Evolutionary conservation across 495 filamentous ascomycete species (phyloP).

Genomic region (Pyrenula massariospora): DNA sequence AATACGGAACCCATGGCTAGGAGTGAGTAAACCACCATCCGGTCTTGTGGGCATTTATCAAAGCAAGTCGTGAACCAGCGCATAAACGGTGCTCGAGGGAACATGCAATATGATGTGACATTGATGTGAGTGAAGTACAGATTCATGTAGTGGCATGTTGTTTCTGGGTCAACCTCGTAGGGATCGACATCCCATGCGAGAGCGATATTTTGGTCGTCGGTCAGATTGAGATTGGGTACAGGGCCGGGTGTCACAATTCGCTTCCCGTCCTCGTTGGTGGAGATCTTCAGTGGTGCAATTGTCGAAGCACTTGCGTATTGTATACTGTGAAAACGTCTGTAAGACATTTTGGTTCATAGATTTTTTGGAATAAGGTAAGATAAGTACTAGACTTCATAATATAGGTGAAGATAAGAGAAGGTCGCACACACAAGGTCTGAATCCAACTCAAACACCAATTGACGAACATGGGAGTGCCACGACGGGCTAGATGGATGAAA

Average conservation of each 20-base stretch:
- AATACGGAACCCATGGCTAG: conserved; percentile 48
- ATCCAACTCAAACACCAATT: too few species aligned
- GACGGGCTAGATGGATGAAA: too few species aligned
- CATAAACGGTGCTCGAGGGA: conserved; percentile 40
- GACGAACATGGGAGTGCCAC: too few species aligned
- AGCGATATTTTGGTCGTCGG: conserved; percentile 7
- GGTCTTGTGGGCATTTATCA: conserved; percentile 49
- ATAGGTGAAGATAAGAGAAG: too few species aligned
- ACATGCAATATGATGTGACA: conserved; percentile 40
- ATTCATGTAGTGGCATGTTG: conserved; percentile 37
- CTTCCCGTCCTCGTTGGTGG: background rate
- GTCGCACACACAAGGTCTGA: too few species aligned
- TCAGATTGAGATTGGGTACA: background rate
- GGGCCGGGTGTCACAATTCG: background rate
- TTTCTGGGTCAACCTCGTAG: conserved; percentile 38
- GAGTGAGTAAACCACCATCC: conserved; percentile 58
- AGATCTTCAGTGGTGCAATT: too few species aligned
- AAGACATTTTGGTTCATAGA: too few species aligned
- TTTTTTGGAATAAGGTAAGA: too few species aligned
- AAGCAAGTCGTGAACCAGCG: conserved; percentile 39
- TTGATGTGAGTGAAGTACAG: conserved; percentile 44
- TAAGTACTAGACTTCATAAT: too few species aligned
- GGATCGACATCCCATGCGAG: conserved; percentile 54
- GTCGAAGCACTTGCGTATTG: too few species aligned
- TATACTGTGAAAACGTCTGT: too few species aligned